Evolutionary conservation across 176 grass and related monocot genomes (phyloP).

Genomic region (Oryza coarctata): DNA sequence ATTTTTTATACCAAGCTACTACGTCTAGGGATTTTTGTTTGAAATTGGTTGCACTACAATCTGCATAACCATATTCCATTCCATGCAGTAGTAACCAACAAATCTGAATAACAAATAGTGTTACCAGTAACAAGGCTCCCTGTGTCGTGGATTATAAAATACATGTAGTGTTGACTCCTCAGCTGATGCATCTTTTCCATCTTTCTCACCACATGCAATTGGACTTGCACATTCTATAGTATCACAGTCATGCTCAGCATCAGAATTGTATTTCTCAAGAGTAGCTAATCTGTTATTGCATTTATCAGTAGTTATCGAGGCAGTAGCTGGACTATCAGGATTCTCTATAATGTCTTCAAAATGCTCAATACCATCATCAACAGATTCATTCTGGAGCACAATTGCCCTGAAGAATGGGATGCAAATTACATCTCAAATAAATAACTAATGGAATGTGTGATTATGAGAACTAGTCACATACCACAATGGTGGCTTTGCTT

Average conservation of each 20-base stretch:
- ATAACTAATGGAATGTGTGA: not conserved
- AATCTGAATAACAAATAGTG: conserved; percentile 25
- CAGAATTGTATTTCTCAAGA: conserved; percentile 44
- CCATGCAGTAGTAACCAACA: not conserved
- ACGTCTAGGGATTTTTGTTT: not conserved
- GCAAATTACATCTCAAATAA: conserved; percentile 30
- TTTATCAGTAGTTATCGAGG: conserved; percentile 32
- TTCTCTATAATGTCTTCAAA: conserved; percentile 80
- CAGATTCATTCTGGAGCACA: conserved; percentile 84
- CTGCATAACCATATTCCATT: conserved; percentile 14
- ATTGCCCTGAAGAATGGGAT: conserved; percentile 51
- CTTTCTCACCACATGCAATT: not conserved
- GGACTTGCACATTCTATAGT: conserved; percentile 24
- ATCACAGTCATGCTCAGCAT: conserved; percentile 40
- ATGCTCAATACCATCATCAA: conserved; percentile 87
- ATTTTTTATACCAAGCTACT: not conserved
- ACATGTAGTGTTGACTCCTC: conserved; percentile 24
- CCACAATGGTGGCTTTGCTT: conserved; percentile 81
- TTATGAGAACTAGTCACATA: conserved; percentile 39
- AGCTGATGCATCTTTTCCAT: conserved; percentile 41
- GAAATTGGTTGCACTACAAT: not conserved
- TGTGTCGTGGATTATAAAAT: conserved; percentile 79
- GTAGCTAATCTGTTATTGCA: conserved; percentile 21
- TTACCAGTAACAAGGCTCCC: conserved; percentile 98
- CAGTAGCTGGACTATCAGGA: conserved; percentile 38